Evolutionary conservation across 495 filamentous ascomycete species (phyloP).

Genomic region (Rostrohypoxylon terebratum): DNA sequence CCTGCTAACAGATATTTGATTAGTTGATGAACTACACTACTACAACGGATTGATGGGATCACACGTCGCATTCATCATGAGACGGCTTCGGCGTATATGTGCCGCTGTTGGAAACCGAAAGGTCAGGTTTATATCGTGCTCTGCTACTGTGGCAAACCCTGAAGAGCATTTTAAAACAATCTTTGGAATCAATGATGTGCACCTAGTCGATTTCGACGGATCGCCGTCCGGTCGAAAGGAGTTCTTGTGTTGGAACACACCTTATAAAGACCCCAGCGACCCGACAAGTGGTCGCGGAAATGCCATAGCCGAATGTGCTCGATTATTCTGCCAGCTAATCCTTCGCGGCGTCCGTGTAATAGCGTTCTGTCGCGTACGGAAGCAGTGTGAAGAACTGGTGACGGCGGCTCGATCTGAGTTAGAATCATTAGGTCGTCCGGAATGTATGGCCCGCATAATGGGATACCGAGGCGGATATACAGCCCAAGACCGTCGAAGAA

Average conservation of each 20-base stretch:
- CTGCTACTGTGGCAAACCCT: constrained; percentile 96
- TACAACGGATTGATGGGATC: constrained; percentile 96
- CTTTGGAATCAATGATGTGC: constrained; percentile 85
- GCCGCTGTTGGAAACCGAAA: constrained; percentile 89
- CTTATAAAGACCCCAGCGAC: constrained; percentile 89
- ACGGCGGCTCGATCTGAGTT: constrained; percentile 84
- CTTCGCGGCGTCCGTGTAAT: constrained; percentile 92
- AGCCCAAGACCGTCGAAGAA: constrained; percentile 87
- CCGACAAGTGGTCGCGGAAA: constrained; percentile 87
- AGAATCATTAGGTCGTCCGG: constrained; percentile 73
- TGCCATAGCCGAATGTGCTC: constrained; percentile 83
- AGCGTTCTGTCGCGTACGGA: constrained; percentile 88
- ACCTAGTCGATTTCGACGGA: constrained; percentile 88
- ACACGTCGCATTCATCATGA: constrained; percentile 95
- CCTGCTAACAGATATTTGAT: background rate
- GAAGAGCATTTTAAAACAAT: constrained; percentile 91
- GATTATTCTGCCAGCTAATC: constrained; percentile 89
- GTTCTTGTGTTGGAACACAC: constrained; percentile 98
- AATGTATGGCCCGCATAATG: constrained; percentile 86
- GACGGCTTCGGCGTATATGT: constrained; percentile 87
- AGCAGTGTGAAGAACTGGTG: constrained; percentile 87
- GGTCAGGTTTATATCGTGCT: constrained; percentile 96
- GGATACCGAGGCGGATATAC: constrained; percentile 97
- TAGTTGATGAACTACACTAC: constrained; percentile 88
- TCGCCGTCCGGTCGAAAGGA: constrained; percentile 95